Evolutionary conservation across 129 eudicot species (phyloP).

Genomic region (Chrysanthemum seticuspe): DNA sequence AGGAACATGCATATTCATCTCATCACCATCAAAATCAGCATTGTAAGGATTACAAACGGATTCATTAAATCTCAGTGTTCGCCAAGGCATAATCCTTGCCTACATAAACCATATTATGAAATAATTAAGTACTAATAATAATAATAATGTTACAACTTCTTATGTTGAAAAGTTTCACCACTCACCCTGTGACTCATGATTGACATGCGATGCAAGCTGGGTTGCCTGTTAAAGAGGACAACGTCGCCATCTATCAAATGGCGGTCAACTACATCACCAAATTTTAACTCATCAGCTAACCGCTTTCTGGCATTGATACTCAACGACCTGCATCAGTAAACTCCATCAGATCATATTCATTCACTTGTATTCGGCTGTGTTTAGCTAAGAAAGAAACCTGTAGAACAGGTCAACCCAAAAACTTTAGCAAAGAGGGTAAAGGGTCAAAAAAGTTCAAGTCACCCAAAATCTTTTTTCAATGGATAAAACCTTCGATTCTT

Average conservation of each 20-base stretch:
- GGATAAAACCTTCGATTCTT: neutral
- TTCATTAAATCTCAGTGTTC: conserved; percentile 94
- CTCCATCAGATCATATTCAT: conserved; percentile 2
- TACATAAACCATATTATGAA: conserved; percentile 30
- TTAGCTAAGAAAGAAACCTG: neutral
- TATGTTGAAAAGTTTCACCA: neutral
- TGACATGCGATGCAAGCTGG: conserved; percentile 99
- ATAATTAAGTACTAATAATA: neutral
- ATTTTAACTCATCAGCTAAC: conserved; percentile 78
- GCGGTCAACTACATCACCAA: conserved; percentile 80
- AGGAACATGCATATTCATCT: conserved; percentile 99
- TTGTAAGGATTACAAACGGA: conserved; percentile 99
- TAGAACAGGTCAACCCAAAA: neutral
- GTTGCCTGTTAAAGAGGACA: conserved; percentile 92
- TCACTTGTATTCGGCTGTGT: neutral
- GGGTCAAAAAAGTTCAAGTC: neutral
- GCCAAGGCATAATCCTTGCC: conserved; percentile 99
- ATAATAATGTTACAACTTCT: neutral
- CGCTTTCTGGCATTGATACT: conserved; percentile 56
- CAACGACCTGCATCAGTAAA: conserved; percentile 53
- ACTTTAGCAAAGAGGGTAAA: neutral
- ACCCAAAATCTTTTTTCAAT: neutral
- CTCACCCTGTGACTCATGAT: conserved; percentile 94
- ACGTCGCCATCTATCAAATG: conserved; percentile 92
- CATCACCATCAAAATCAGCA: conserved; percentile 99